Conservation (phyloP, 805 yeast genomes). For the Zygotorulaspora chibaensis region DNA sequence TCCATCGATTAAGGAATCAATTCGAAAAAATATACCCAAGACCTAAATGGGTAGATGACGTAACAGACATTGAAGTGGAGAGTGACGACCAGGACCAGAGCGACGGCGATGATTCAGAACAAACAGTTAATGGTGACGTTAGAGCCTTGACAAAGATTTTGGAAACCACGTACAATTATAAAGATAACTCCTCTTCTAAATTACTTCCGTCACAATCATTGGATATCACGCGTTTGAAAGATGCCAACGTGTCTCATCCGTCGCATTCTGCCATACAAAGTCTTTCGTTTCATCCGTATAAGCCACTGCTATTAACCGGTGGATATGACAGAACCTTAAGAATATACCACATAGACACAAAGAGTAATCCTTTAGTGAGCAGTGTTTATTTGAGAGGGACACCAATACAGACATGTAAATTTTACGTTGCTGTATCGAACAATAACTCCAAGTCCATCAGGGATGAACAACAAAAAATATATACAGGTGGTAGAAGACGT, state of each 20-base stretch:
- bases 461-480: slow-evolving; percentile 44
- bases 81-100: slow-evolving; percentile 23
- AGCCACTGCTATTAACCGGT: slow-evolving; percentile 77
- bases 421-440: slow-evolving; percentile 24
- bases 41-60: slow-evolving; percentile 71
- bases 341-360: slow-evolving; percentile 87
- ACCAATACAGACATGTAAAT: slow-evolving; percentile 69
- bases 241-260: slow-evolving; percentile 69
- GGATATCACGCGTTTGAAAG: slow-evolving; percentile 78
- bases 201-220: slow-evolving; percentile 65
- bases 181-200: slow-evolving; percentile 41
- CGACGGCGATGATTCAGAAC: slow-evolving; percentile 25
- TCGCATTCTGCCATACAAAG: slow-evolving; percentile 83
- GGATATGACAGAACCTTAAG: slow-evolving; percentile 90
- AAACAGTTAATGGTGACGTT: slow-evolving; percentile 38
- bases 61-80: slow-evolving; percentile 30
- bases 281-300: slow-evolving; percentile 72
- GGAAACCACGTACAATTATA: slow-evolving; percentile 39
- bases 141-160: slow-evolving; percentile 39
- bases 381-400: slow-evolving; percentile 73
- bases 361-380: slow-evolving; percentile 72
- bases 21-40: slow-evolving; percentile 68
- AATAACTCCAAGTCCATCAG: slow-evolving; percentile 11
- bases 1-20: slow-evolving; percentile 65
- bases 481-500: slow-evolving; percentile 87